Conservation (phyloP, 2,329 filamentous ascomycete species). For the Sarocladium oryzae region DNA sequence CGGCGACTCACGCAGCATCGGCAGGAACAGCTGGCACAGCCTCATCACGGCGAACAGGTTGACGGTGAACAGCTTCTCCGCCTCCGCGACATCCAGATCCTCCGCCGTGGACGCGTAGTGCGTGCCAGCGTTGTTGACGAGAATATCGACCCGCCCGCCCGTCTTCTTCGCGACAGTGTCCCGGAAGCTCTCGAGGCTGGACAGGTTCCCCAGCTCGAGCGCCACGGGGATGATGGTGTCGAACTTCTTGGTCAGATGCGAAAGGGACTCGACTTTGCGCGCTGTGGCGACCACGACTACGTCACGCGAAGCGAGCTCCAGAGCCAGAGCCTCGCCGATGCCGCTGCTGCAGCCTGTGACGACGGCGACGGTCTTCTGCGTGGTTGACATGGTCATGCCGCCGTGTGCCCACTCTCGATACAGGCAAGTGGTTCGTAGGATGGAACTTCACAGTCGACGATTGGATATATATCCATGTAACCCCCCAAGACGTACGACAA, state of each 20-base stretch:
- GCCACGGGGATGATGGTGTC: constrained; percentile 13
- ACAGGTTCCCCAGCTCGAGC: constrained; percentile 11
- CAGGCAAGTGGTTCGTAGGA: no score
- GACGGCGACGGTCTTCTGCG: constrained; percentile 1
- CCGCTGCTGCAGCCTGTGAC: constrained; percentile 15
- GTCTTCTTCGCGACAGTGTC: constrained; percentile 10
- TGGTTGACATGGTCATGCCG: background rate
- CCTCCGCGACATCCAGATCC: constrained; percentile 13
- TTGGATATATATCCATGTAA: no score
- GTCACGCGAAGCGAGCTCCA: constrained; percentile 7
- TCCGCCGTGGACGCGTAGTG: constrained; percentile 13
- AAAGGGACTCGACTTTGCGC: constrained; percentile 10
- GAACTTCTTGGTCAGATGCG: constrained; percentile 11
- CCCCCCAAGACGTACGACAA: no score
- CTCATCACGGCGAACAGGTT: constrained; percentile 15
- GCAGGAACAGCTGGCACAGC: constrained; percentile 13
- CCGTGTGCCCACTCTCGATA: no score
- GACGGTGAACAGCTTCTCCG: constrained; percentile 11
- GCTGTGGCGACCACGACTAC: constrained; percentile 15
- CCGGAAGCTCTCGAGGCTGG: constrained; percentile 3
- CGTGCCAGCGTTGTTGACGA: constrained; percentile 14
- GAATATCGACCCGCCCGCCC: constrained; percentile 12
- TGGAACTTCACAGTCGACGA: no score
- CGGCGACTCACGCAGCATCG: constrained; percentile 10
- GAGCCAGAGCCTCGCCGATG: constrained; percentile 13